These are phyloP conservation scores for Allium cepa DNA, from an alignment of 106 monocot genomes.

Conservation along the genomic window DNA sequence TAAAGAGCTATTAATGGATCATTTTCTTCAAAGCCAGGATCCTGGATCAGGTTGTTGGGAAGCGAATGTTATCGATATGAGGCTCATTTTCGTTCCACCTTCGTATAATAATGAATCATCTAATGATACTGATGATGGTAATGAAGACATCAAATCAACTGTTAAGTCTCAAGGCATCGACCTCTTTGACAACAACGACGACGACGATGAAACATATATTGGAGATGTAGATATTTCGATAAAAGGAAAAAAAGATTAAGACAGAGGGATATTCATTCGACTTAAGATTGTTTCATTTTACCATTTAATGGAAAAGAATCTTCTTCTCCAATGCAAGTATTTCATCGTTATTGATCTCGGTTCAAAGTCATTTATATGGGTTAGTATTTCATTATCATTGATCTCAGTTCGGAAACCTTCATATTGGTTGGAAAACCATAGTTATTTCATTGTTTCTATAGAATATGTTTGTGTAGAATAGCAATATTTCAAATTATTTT, in stretches of 20 bases:
- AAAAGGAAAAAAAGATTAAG: slow-evolving; percentile 34
- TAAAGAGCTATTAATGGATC: slow-evolving; percentile 47
- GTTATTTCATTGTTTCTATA: not conserved
- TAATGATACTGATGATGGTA: slow-evolving; percentile 7
- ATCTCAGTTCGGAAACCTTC: too few species aligned
- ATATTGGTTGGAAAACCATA: too few species aligned
- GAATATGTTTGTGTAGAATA: too few species aligned
- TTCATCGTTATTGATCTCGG: too few species aligned
- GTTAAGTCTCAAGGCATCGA: not conserved
- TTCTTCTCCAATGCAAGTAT: not conserved
- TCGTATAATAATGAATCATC: slow-evolving; percentile 14
- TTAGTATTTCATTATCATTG: too few species aligned
- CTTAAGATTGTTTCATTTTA: slow-evolving; percentile 8
- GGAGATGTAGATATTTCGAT: slow-evolving; percentile 39
- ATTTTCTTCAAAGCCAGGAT: slow-evolving; percentile 31
- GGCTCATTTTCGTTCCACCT: slow-evolving; percentile 22
- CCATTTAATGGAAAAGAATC: too few species aligned
- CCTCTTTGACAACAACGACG: slow-evolving; percentile 24
- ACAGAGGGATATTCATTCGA: slow-evolving; percentile 46
- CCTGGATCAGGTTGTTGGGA: slow-evolving; percentile 2
- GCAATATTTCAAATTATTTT: too few species aligned
- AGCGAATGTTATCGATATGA: slow-evolving; percentile 7
- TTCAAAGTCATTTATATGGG: too few species aligned
- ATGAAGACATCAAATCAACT: slow-evolving; percentile 17
- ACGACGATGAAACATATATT: slow-evolving; percentile 18